These are phyloP conservation scores for Asterionellopsis glacialis DNA, from an alignment of 108 stramenopile genomes.

Conservation along the genomic window DNA sequence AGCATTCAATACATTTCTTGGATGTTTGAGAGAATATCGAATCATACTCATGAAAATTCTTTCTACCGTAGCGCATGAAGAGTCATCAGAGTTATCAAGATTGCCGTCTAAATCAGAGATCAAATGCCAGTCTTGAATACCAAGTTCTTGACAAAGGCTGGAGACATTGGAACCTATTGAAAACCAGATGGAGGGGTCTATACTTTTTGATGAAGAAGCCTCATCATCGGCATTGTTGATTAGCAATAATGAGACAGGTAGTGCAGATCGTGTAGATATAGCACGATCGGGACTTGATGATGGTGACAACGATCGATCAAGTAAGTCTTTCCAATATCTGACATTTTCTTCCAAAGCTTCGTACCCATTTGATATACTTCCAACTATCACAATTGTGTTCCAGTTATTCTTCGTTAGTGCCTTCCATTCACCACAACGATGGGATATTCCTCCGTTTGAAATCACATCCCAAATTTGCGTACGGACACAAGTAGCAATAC, in stretches of 20 bases:
- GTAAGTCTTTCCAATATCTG: neutral
- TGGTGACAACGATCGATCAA: neutral
- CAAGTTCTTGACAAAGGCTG: neutral
- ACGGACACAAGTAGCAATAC: neutral
- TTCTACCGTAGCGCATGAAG: neutral
- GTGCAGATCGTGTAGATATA: neutral
- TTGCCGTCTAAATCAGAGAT: neutral
- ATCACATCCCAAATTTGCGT: neutral
- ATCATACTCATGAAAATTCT: neutral
- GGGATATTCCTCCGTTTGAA: neutral
- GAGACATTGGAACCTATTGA: neutral
- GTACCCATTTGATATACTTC: neutral
- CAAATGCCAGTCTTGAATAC: neutral
- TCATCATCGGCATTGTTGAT: neutral
- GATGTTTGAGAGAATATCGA: neutral
- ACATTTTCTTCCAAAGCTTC: too few relatives aligned
- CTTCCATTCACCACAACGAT: conserved; percentile 1
- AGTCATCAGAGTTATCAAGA: neutral
- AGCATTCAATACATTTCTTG: neutral
- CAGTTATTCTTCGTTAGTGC: neutral
- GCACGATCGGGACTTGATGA: neutral
- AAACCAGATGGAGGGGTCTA: neutral
- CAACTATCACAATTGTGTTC: neutral
- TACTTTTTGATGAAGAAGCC: too few relatives aligned
- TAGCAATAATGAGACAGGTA: neutral